Evolutionary conservation across 148 eudicot species (phyloP).

Genomic region (Arbutus unedo): DNA sequence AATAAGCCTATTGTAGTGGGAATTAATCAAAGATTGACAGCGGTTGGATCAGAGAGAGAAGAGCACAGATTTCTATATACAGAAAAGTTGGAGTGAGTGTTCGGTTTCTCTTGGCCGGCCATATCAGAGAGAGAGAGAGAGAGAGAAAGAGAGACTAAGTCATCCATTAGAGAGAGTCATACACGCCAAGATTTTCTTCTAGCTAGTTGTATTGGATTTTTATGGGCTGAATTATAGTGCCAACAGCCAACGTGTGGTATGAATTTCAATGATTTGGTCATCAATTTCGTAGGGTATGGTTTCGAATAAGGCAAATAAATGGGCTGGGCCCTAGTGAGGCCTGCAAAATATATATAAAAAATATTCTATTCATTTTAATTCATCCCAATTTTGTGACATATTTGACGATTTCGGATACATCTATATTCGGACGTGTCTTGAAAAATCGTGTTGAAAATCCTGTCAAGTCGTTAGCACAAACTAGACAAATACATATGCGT

Average conservation of each 20-base stretch:
- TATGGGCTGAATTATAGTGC: background rate
- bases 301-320: background rate
- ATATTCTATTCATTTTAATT: no score
- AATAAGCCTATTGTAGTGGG: background rate
- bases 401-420: no score
- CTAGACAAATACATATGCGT: no score
- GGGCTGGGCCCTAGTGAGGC: background rate
- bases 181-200: slow-evolving; percentile 5
- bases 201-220: background rate
- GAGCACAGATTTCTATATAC: background rate
- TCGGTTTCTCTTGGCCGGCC: slow-evolving; percentile 13
- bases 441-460: no score
- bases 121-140: background rate
- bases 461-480: no score
- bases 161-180: background rate
- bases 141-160: background rate
- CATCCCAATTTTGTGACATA: no score
- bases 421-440: no score
- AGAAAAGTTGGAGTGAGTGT: background rate
- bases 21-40: background rate
- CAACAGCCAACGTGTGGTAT: background rate
- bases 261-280: background rate
- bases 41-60: background rate
- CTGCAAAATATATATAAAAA: background rate
- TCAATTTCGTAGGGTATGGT: background rate